Evolutionary conservation across 768 basidiomycete species (phyloP).

Genomic region (Rhodotorula diobovata): DNA sequence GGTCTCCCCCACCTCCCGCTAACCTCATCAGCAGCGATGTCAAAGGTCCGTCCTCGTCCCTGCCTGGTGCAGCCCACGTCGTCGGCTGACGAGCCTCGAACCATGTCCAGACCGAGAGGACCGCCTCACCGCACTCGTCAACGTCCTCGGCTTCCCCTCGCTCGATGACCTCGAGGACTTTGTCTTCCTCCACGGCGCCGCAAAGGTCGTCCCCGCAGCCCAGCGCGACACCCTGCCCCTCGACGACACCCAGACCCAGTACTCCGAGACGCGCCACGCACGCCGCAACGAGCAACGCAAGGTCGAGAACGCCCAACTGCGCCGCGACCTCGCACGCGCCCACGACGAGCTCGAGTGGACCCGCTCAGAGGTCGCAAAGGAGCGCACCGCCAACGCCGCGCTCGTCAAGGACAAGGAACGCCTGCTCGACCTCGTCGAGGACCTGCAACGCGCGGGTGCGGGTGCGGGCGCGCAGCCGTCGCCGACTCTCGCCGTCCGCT

Average conservation of each 20-base stretch:
- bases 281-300: neutral
- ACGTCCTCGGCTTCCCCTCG: conserved; percentile 28
- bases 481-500: neutral
- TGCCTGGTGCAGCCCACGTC: too few relatives aligned
- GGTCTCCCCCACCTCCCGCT: neutral
- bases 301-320: neutral
- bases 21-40: neutral
- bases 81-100: neutral
- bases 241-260: conserved; percentile 17
- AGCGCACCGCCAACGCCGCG: neutral
- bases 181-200: conserved; percentile 25
- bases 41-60: neutral
- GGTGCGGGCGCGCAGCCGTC: neutral
- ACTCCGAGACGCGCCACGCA: neutral
- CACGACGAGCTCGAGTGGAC: conserved; percentile 2
- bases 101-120: neutral
- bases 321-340: neutral
- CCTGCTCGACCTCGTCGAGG: neutral
- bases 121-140: conserved; percentile 11
- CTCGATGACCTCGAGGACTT: conserved; percentile 35
- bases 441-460: neutral
- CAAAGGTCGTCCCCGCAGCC: conserved; percentile 13
- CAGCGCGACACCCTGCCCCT: conserved; percentile 15
- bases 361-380: neutral
- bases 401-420: neutral